Base-by-base conservation (phyloP, 495 filamentous ascomycete genomes). In the Chaetomium cochliodes region DNA sequence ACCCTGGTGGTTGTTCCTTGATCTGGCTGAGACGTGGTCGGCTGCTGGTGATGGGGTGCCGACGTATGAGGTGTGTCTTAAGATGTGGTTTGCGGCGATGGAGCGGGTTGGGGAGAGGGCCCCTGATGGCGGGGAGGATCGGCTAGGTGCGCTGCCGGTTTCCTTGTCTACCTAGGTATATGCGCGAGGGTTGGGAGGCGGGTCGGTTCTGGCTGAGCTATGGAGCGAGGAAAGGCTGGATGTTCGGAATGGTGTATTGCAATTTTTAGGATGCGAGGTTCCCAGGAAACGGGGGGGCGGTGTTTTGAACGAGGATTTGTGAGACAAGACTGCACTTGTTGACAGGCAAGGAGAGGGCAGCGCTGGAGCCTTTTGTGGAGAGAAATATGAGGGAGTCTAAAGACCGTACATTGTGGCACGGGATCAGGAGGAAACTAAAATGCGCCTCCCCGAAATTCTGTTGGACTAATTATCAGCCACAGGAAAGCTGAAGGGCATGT, bases 1-100 rank as follows among this genome's bases (percentile, higher is more conserved):
- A 22, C 76, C 78, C 4, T 80, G 77, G 78, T 82, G 79, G 78
- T 73, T 80, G 16, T 70, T 81, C 9, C 59, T 81, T 4, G 63
- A 75, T 15, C 22, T 28, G 18, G 75, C 77, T 0, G 79, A 80
- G 25, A 63, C 62, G 13, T 81, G 76, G 78, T 53, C 62, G n/a
- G 22, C 37, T 30, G 75, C 74, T 37, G 67, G 80, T 18, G 60
- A 71, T 1, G 67, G 73, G 66, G 63, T 50, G 22, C 69, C 46
- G 16, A 22, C 30, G 39, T 75, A 73, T 33, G 73, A 71, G 4
- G 33, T 16, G 3, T 67, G 67, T n/a, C 64, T 75, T 16, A 23
- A 67, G 57, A 70, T 58, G 60, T 72, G 72, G 72, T 64, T 76
- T 55, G 28, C 28, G 56, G 54, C 67, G 25, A 49, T 78, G 72